Evolutionary conservation across 139 green algal genomes (phyloP).

Genomic region (Limnomonas spitsbergensis): DNA sequence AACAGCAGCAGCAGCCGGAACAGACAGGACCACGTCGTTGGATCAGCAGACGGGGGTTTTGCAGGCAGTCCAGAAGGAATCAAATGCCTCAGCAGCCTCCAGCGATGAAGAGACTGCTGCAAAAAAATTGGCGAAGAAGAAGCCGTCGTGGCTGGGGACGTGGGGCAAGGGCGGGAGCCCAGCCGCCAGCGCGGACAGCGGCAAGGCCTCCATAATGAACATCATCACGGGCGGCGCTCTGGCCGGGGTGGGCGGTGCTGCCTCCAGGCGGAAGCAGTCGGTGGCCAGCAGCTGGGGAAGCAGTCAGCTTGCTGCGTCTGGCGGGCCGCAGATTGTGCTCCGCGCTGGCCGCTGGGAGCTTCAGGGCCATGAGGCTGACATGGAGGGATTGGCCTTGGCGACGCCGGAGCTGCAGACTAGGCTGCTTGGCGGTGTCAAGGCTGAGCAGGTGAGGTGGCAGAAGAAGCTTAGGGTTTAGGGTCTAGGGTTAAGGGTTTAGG

Average conservation of each 20-base stretch:
- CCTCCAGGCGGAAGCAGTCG: no score
- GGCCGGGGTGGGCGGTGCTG: no score
- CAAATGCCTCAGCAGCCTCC: no score
- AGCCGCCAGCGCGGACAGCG: neutral
- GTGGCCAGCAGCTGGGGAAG: no score
- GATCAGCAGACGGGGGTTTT: no score
- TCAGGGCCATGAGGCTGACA: constrained; percentile 1
- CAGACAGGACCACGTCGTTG: no score
- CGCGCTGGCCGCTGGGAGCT: neutral
- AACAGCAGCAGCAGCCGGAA: no score
- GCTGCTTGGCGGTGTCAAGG: constrained; percentile 9
- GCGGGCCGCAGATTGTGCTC: neutral
- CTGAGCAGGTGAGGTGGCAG: constrained; percentile 1
- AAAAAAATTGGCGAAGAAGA: constrained; percentile 11
- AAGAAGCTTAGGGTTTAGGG: no score
- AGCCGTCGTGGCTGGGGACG: neutral
- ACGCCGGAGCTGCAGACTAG: constrained; percentile 2
- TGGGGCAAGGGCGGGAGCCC: neutral
- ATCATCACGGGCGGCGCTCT: constrained; percentile 4
- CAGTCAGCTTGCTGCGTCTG: neutral
- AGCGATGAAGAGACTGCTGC: no score
- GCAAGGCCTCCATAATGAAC: neutral
- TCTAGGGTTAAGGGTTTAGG: no score
- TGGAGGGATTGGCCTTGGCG: neutral
- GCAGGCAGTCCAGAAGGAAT: no score